Evolutionary conservation across 176 grass and related monocot genomes (phyloP), one percentile per base, ranked within the genome.

Genomic region (Bromus sterilis): DNA sequence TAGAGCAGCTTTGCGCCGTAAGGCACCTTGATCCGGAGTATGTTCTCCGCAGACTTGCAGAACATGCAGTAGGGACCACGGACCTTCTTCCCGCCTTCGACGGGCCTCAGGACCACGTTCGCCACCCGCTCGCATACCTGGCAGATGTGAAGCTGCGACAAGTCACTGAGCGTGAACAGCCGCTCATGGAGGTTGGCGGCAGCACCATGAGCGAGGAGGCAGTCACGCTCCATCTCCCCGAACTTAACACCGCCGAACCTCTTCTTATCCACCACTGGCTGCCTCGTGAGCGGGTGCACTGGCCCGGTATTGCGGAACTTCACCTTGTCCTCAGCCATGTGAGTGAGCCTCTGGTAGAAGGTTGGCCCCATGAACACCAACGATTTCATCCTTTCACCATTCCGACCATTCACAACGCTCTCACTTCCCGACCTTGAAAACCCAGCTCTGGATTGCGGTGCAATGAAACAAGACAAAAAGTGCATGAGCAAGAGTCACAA

Each of bases 301-400:
- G 92, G 95, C 2, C 95, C 95, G 2, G 95, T 98, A 23, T 98
- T 98, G 20, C 95, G 81, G 75, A 98, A 95, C 44, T 98, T 98
- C 25, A 98, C 93, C 86, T 98, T 98, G 39, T 98, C 96, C 85
- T 95, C 92, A 0, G 90, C 85, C 96, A 98, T 98, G 71, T 95
- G 96, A 41, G 89, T 91, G 29, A 98, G 84, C 71, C 93, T 81
- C 82, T 95, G 96, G 63, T 98, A 98, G 82, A 91, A 98, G 26
- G 86, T 95, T 41, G 93, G 92, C 4, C 92, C 96, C 60, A 91
- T 98, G 84, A 98, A 98, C 80, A 98, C 85, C 75, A 98, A 75
- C 5, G 84, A 89, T 4, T 70, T 23, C 86, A 88, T 84, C 80
- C 94, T 93, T 85, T 98, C 95, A 16, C 95, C 92, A 9, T 89